Conservation (phyloP, 164 flowering plant genomes). For the Dillenia turbinata region DNA sequence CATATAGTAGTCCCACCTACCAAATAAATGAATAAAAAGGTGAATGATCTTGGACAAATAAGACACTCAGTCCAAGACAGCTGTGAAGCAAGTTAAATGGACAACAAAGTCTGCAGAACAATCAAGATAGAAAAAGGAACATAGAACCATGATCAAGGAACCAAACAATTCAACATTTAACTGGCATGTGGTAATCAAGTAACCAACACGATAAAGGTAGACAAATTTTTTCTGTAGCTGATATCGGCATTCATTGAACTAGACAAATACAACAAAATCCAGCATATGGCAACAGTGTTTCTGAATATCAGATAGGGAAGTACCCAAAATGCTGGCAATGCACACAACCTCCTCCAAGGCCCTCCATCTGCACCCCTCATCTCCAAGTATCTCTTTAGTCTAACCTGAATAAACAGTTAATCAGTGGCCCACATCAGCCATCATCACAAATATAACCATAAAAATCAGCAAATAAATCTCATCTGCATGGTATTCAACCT, state of each 20-base stretch:
- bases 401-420: conserved; percentile 52
- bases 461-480: background rate
- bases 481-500: conserved; percentile 42
- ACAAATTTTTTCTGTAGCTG: no score
- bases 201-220: no score
- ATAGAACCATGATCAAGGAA: no score
- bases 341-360: conserved; percentile 97
- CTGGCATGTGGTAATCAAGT: no score
- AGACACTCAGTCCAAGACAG: no score
- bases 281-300: background rate
- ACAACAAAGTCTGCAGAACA: no score
- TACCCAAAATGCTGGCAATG: conserved; percentile 99
- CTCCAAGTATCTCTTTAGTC: conserved; percentile 94
- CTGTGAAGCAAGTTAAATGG: no score
- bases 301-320: background rate
- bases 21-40: background rate
- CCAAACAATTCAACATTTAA: no score
- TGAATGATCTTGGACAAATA: no score
- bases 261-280: background rate
- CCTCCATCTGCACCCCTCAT: conserved; percentile 99
- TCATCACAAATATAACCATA: background rate
- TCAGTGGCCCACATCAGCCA: background rate
- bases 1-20: conserved; percentile 93
- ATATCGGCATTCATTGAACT: no score
- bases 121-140: no score